These are phyloP conservation scores for Ambrosia artemisiifolia DNA, from an alignment of 129 eudicot genomes.

Conservation along the genomic window DNA sequence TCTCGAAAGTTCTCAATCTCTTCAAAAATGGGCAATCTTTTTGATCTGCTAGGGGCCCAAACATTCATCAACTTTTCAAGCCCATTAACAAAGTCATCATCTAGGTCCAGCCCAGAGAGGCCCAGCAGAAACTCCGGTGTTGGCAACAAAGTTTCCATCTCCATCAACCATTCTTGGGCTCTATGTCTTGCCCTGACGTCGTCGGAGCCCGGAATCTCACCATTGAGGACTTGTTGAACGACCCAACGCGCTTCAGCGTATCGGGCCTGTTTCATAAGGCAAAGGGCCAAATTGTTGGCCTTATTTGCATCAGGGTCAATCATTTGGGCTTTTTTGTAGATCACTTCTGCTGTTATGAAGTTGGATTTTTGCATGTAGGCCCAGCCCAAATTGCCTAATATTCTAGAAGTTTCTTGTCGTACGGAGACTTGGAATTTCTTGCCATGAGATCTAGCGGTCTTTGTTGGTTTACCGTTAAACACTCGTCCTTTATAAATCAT, in stretches of 20 bases:
- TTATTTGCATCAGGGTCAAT: constrained; percentile 89
- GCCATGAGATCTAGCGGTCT: constrained; percentile 96
- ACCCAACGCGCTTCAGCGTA: constrained; percentile 61
- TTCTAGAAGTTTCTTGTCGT: constrained; percentile 81
- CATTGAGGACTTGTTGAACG: constrained; percentile 50
- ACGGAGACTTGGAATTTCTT: constrained; percentile 93
- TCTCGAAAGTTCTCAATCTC: constrained; percentile 69
- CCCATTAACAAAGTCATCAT: constrained; percentile 69
- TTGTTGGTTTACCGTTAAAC: constrained; percentile 88
- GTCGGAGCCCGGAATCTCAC: constrained; percentile 56
- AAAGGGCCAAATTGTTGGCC: constrained; percentile 77
- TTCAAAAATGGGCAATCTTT: constrained; percentile 92
- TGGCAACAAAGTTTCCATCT: constrained; percentile 40
- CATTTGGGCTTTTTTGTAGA: constrained; percentile 92
- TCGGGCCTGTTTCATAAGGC: constrained; percentile 77
- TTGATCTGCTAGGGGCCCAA: constrained; percentile 70
- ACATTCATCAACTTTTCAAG: constrained; percentile 59
- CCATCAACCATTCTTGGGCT: constrained; percentile 58
- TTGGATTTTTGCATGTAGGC: constrained; percentile 92
- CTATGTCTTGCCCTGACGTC: constrained; percentile 43
- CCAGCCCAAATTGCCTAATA: constrained; percentile 96
- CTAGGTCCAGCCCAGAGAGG: constrained; percentile 49
- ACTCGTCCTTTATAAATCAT: constrained; percentile 81
- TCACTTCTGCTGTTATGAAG: constrained; percentile 81
- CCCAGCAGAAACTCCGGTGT: constrained; percentile 21